A percentile compares a stretch with the other conserved stretches of the same genome.
These are phyloP conservation scores for Penicillium corylophilum DNA, from an alignment of 2,329 filamentous ascomycete species.

Conservation along the genomic window DNA sequence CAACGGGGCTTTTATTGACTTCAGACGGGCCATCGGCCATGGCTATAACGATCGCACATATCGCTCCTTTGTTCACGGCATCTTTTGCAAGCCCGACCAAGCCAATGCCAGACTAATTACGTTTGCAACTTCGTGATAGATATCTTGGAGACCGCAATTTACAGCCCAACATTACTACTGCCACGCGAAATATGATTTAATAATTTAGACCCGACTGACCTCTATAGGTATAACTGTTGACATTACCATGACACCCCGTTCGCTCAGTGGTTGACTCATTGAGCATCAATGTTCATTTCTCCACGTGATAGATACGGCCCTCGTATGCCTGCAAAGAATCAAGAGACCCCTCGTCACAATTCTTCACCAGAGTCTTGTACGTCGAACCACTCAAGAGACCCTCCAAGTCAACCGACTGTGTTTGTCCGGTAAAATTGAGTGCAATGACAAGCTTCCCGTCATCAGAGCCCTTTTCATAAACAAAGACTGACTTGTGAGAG, in stretches of 20 bases:
- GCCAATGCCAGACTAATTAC: no score
- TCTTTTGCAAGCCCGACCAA: no score
- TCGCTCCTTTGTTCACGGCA: no score
- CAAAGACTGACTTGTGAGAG: slow-evolving; percentile 47
- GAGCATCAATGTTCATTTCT: neutral
- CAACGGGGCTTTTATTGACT: no score
- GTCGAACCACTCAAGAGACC: neutral
- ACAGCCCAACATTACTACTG: no score
- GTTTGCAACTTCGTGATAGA: no score
- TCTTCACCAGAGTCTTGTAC: slow-evolving; percentile 3
- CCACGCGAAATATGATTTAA: no score
- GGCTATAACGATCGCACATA: no score
- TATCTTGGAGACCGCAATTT: no score
- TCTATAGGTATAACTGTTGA: neutral
- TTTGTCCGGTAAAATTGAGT: slow-evolving; percentile 49
- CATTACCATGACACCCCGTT: neutral
- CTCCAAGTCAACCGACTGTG: slow-evolving; percentile 30
- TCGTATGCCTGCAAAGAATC: slow-evolving; percentile 11
- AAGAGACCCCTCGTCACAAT: slow-evolving; percentile 8
- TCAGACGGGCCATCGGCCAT: no score
- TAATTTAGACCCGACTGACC: no score
- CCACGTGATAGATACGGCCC: slow-evolving; percentile 9
- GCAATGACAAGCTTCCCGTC: slow-evolving; percentile 38
- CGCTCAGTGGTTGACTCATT: neutral
- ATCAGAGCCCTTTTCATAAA: slow-evolving; percentile 44